A percentile compares a stretch with the other conserved stretches of the same genome.
These are phyloP conservation scores for Neonectria neomacrospora DNA, from an alignment of 2,329 filamentous ascomycete species.

Conservation along the genomic window DNA sequence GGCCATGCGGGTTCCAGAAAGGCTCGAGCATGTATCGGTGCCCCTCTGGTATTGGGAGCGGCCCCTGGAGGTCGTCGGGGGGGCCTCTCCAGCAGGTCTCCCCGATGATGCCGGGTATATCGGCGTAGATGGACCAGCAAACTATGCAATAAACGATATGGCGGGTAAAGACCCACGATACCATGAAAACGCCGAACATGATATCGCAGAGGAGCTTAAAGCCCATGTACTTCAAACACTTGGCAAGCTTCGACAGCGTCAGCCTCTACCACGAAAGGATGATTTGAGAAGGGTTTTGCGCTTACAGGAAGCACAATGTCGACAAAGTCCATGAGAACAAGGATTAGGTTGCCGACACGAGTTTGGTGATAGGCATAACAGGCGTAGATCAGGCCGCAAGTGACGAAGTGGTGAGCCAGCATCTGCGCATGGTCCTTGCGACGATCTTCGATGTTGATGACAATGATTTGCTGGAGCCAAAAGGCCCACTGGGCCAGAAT, in stretches of 20 bases:
- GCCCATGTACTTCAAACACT: conserved; percentile 89
- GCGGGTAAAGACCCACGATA: conserved; percentile 83
- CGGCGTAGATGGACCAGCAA: conserved; percentile 71
- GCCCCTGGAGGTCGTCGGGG: conserved; percentile 6
- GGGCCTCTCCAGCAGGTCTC: conserved; percentile 19
- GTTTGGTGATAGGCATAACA: conserved; percentile 90
- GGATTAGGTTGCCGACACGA: conserved; percentile 85
- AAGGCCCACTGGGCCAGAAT: conserved; percentile 90
- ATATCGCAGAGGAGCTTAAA: conserved; percentile 80
- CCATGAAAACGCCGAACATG: conserved; percentile 84
- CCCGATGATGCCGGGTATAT: conserved; percentile 23
- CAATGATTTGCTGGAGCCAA: conserved; percentile 91
- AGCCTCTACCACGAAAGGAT: neutral
- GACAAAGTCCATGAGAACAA: conserved; percentile 92
- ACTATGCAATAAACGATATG: conserved; percentile 82
- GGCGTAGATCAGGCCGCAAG: conserved; percentile 78
- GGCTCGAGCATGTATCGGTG: conserved; percentile 23
- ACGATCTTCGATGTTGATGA: conserved; percentile 92
- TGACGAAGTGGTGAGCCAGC: conserved; percentile 93
- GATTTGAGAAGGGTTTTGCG: neutral
- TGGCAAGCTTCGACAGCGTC: conserved; percentile 72
- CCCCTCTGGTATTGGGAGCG: conserved; percentile 3
- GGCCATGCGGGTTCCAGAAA: conserved; percentile 17
- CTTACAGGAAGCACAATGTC: conserved; percentile 87
- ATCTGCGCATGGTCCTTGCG: conserved; percentile 96